phyloP scores from a whole-genome alignment of 2,329 filamentous ascomycete species.

The Byssoonygena ceratinophila region DNA sequence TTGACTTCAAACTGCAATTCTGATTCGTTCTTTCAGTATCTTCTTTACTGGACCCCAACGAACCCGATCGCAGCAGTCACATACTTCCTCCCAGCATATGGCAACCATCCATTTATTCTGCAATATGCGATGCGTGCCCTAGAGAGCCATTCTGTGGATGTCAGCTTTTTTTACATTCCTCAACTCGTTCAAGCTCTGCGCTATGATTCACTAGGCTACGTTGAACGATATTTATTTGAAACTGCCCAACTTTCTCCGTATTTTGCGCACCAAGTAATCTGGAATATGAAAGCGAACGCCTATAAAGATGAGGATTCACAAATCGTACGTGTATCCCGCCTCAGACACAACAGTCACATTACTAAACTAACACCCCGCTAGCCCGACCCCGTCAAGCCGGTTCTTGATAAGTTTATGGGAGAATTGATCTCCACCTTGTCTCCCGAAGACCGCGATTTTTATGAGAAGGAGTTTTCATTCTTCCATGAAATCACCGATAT shows the following conservation, averaged over 20 bases:
- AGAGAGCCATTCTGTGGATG: slow-evolving; percentile 88
- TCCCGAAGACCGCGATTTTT: slow-evolving; percentile 67
- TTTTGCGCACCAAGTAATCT: slow-evolving; percentile 98
- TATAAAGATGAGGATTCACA: slow-evolving; percentile 93
- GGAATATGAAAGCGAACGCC: slow-evolving; percentile 99
- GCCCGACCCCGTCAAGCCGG: slow-evolving; percentile 88
- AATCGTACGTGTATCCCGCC: slow-evolving; percentile 47
- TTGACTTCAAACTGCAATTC: not conserved
- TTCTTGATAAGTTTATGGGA: slow-evolving; percentile 77
- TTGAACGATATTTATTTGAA: slow-evolving; percentile 91
- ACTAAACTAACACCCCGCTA: slow-evolving; percentile 26
- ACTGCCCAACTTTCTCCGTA: slow-evolving; percentile 96
- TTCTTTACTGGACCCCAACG: slow-evolving; percentile 84
- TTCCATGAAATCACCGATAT: slow-evolving; percentile 94
- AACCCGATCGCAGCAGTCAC: slow-evolving; percentile 90
- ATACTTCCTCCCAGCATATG: slow-evolving; percentile 82
- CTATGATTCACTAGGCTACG: slow-evolving; percentile 87
- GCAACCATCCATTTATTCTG: slow-evolving; percentile 81
- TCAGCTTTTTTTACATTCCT: slow-evolving; percentile 97
- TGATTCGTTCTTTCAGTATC: slow-evolving; percentile 48
- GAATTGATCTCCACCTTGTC: slow-evolving; percentile 77
- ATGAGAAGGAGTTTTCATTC: slow-evolving; percentile 92
- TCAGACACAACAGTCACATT: not conserved
- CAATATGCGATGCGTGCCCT: slow-evolving; percentile 95
- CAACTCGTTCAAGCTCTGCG: slow-evolving; percentile 93